Base-by-base conservation (phyloP, 352 stramenopile species). In the Globisporangium nodosum region DNA sequence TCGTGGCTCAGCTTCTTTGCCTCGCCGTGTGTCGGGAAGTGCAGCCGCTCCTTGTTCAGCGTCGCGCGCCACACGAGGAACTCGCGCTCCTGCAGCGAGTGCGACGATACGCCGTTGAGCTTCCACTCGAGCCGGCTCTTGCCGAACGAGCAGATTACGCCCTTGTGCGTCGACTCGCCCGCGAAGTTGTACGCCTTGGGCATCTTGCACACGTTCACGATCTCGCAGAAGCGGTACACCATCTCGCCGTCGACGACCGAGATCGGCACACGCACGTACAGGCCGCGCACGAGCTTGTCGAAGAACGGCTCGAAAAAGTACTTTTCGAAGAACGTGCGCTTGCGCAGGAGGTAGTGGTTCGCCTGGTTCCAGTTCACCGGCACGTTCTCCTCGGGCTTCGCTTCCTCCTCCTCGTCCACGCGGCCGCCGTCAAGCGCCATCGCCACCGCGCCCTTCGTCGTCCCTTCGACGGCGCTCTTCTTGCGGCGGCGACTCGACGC, bases 261-360 rank as follows among this genome's bases (percentile, higher is more conserved):
- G 31, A 94, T 87, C 27, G 81, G 81, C 13, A 92, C 67, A 27
- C 77, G 76, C 21, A 90, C 81, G 57, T 90, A 92, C 43, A 88
- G 67, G 18, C 85, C 85, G 37, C 77, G 76, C 30, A 94, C 81
- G 11, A 94, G 64, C 63, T 87, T 82, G 45, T 87, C 66, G 52
- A 94, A 94, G 60, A 74, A 94, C 8, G 85, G 85, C 71, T 94
- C 85, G 58, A 92, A 94, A 51, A 86, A 94, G 61, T 92, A 64
- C 61, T 94, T 91, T 43, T 94, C 85, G 54, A 94, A 92, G 52
- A 88, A 94, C 27, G 65, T 60, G 31, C 85, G 70, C 51, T 83
- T 77, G 61, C 82, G 81, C 5, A 91, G 70, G 54, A 94, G 66
- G 61, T 92, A 94, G 63, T 86, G 67, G 58, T 90, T 89, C 39